Base-by-base conservation (phyloP, 345 rosid genomes). In the Populus deltoides region DNA sequence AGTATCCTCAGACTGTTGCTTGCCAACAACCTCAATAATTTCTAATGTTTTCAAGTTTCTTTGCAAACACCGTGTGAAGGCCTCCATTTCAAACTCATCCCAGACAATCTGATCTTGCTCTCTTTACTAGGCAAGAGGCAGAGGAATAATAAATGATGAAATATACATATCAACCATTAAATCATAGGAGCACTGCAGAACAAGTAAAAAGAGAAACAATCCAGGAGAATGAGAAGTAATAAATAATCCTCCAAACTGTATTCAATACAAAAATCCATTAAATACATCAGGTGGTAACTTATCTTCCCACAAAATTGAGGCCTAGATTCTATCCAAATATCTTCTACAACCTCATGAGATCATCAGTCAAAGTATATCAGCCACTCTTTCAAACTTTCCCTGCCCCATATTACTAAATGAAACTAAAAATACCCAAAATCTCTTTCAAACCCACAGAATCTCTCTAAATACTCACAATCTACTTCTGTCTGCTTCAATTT, bases 401-500 rank as follows among this genome's bases (percentile, higher is more conserved):
- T 24, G 20, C 16, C 51, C 66, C 47, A 36, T 7, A 53, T 31
- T 27, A 67, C 24, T 17, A 22, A 67, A 51, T 75, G 22, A 67
- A 67, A 35, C 16, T 29, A 39, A n/a, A n/a, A n/a, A n/a, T n/a
- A n/a, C n/a, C n/a, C n/a, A n/a, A n/a, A n/a, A n/a, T n/a, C n/a
- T n/a, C n/a, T n/a, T n/a, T n/a, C n/a, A n/a, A n/a, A n/a, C n/a
- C n/a, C n/a, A 57, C 97, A 95, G 51, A 94, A 92, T 84, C 89
- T 89, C 91, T 91, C 92, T 84, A 95, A 82, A 87, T 93, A 89
- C 90, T 92, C 98, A 80, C 96, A 93, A 70, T 95, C 98, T 47
- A 92, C 97, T 76, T 93, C 98, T 35, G 97, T 92, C 83, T 93
- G 98, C 90, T 95, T 93, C 88, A 95, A 75, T 81, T 95, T 92